Evolutionary conservation across 495 filamentous ascomycete genomes (phyloP), one percentile per base, ranked within the genome.

Genomic region (Aspergillus avenaceus): DNA sequence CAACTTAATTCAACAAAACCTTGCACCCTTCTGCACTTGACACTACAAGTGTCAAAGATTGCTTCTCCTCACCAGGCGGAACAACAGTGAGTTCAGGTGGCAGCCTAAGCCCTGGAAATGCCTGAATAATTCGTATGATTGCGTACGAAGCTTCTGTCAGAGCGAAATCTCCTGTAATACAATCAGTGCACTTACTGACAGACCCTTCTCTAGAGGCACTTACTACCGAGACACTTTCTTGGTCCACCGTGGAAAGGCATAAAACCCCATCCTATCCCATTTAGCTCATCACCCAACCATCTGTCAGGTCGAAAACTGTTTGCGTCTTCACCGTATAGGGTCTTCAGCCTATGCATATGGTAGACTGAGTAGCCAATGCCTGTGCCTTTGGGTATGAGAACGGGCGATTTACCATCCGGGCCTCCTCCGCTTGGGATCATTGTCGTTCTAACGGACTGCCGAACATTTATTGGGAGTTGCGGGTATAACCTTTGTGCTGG

Each of bases 371-470:
- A 73, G 23, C 52, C 59, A 0, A 69, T 57, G 11, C 59, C 21
- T 19, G 53, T 54, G 50, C 79, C 83, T 63, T 84, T 83, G 7
- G 78, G 73, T 13, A 93, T 63, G 3, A 79, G 75, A 8, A 91
- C 62, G 1, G 86, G 87, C 29, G 74, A 64, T 21, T 66, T 69
- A 31, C 86, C 82, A 63, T 87, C 81, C 5, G 79, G 76, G 0
- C 88, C 88, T 37, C 86, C 88, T 31, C 88, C 88, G 7, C 62
- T 67, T 1, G 88, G 88, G 26, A 91, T 76, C 0, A 79, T 80
- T 5, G 88, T 90, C 67, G 87, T 84, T 36, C 74, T 72, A 2
- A 84, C 68, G 2, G 87, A 83, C 3, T 80, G 60, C 31, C 88
- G 84, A 29, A 83, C 78, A 65, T 92, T 92, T 70, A 84, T 80